Percentiles rank a stretch among this genome's conserved stretches.
phyloP scores from a whole-genome alignment of 371 early-diverging fungal genomes.

The Mucor irregularis region DNA sequence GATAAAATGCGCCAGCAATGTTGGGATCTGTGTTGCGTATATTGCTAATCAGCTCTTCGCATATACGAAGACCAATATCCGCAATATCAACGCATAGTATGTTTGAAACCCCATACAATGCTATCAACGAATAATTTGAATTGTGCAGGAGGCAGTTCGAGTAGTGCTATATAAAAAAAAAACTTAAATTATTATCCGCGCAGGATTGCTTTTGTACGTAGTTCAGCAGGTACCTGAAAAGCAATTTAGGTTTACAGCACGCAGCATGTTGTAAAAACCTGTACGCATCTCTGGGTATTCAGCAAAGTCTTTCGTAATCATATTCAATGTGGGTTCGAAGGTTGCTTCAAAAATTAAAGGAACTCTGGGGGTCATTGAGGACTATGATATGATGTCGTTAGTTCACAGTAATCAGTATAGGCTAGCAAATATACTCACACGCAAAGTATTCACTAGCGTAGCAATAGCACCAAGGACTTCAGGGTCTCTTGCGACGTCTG shows the following conservation, averaged over 20 bases:
- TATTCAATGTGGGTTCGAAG: slow-evolving; percentile 94
- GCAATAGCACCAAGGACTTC: slow-evolving; percentile 93
- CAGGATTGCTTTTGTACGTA: not conserved
- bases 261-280: slow-evolving; percentile 90
- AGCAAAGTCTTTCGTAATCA: slow-evolving; percentile 97
- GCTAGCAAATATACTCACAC: slow-evolving; percentile 48
- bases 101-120: slow-evolving; percentile 98
- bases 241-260: slow-evolving; percentile 83
- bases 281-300: slow-evolving; percentile 96
- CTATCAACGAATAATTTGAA: slow-evolving; percentile 91
- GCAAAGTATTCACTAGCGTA: slow-evolving; percentile 75
- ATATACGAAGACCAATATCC: slow-evolving; percentile 85
- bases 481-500: slow-evolving; percentile 88
- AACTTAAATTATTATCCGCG: not conserved
- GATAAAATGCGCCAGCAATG: slow-evolving; percentile 87
- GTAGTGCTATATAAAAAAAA: slow-evolving; percentile 42
- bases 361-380: slow-evolving; percentile 79
- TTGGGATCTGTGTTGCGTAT: slow-evolving; percentile 68
- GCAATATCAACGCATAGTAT: slow-evolving; percentile 97
- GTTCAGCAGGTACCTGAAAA: slow-evolving; percentile 85
- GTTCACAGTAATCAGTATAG: not conserved
- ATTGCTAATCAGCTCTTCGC: slow-evolving; percentile 84
- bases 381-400: too few relatives aligned
- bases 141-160: slow-evolving; percentile 77
- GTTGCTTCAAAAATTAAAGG: slow-evolving; percentile 86